These are phyloP conservation scores for Penicillium canescens DNA, from an alignment of 495 filamentous ascomycete genomes.

Conservation along the genomic window DNA sequence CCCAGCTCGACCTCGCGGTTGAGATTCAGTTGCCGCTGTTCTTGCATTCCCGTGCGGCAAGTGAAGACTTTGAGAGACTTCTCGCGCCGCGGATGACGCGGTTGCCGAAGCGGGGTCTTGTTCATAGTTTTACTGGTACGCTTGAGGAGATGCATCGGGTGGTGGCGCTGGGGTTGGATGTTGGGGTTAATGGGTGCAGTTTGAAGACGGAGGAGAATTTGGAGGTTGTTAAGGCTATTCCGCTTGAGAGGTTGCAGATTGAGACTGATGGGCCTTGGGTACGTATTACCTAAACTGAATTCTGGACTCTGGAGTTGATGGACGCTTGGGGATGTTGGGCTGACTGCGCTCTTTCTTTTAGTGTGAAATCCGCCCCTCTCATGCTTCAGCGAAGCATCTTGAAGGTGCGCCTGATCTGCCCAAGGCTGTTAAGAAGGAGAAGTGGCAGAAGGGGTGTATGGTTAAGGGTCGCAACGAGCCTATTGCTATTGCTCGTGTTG, in stretches of 20 bases:
- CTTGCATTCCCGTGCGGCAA: slow-evolving; percentile 83
- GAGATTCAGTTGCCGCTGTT: slow-evolving; percentile 82
- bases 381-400: slow-evolving; percentile 52
- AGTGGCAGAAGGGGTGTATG: slow-evolving; percentile 77
- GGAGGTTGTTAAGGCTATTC: slow-evolving; percentile 73
- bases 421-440: slow-evolving; percentile 88
- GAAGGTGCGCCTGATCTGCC: slow-evolving; percentile 44
- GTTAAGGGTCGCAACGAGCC: slow-evolving; percentile 94
- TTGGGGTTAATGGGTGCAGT: slow-evolving; percentile 89
- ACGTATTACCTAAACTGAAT: slow-evolving; percentile 9
- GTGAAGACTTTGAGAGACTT: slow-evolving; percentile 75
- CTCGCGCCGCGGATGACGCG: slow-evolving; percentile 50
- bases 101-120: slow-evolving; percentile 72
- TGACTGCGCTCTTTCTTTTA: slow-evolving; percentile 17
- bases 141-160: slow-evolving; percentile 76
- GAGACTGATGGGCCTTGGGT: slow-evolving; percentile 95
- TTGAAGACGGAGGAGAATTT: slow-evolving; percentile 91
- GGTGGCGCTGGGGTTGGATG: slow-evolving; percentile 72
- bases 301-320: neutral
- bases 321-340: neutral
- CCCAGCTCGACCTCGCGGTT: slow-evolving; percentile 76
- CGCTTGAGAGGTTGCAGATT: slow-evolving; percentile 74
- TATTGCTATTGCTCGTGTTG: slow-evolving; percentile 79
- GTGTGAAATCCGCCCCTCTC: slow-evolving; percentile 57
- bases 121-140: slow-evolving; percentile 90